Base-by-base conservation (phyloP, 2,329 filamentous ascomycete genomes). In the Fusarium luffae region DNA sequence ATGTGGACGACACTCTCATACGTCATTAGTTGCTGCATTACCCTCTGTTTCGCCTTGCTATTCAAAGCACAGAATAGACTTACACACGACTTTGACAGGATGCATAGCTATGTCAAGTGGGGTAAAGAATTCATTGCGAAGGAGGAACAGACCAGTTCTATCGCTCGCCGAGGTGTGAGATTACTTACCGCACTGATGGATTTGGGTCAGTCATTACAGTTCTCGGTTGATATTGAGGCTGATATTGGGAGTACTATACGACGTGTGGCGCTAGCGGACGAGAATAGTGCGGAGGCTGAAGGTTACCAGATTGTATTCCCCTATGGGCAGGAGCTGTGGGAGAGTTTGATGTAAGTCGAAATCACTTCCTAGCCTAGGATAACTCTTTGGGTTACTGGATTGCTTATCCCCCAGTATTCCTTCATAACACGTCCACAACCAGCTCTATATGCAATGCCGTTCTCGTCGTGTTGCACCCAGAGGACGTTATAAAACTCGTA, bases 1-100 rank as follows among this genome's bases (percentile, higher is more conserved):
- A 57, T 57, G 57, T 59, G 57, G 57, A 59, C 57, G 1, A 59
- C 57, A 3, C 19, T 59, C 2, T 47, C 57, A 1, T 58, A 59
- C 19, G 30, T 59, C 13, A 47, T 59, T 10, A 59, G 57, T 21
- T 59, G 51, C 11, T 57, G 41, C 9, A 59, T 59, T 2, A 59
- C 32, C 2, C 25, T 59, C 2, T 19, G 56, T 0, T 47, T 59
- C 7, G 32, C 57, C 19, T 14, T 58, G 2, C 41, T 59, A 3
- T 58, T 59, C 14, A 27, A 34, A 14, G 4, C 18, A 2, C 51
- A 41, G 11, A 59, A 59, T 16, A 5, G 23, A 1, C 57, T 59
- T 3, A 59, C 32, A 2, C 32, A 47, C 21, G 42, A 57, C 1
- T 28, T 30, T n/a, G 21, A 32, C 0, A 57, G 14, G 1, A 19